Conservation (phyloP, 805 yeast species). For the Kuraishia ogatae region DNA sequence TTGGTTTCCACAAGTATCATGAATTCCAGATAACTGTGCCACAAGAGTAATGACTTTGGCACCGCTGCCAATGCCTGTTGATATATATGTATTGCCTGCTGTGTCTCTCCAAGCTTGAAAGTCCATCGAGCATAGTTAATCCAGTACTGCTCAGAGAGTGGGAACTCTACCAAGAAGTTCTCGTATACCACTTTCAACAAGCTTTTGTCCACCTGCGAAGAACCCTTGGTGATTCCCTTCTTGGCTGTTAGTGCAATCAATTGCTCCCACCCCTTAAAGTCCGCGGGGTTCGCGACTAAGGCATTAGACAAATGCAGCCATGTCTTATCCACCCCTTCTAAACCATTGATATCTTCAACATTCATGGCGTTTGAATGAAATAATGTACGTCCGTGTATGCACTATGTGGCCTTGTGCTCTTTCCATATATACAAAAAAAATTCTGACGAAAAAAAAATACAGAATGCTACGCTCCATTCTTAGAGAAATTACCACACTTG, state of each 20-base stretch:
- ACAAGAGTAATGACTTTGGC: constrained; percentile 37
- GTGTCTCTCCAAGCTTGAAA: constrained; percentile 33
- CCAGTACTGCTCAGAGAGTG: constrained; percentile 49
- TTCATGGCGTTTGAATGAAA: background rate
- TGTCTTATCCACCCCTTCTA: constrained; percentile 12
- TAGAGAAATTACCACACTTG: background rate
- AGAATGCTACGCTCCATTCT: too few relatives aligned
- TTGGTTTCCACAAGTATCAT: constrained; percentile 19
- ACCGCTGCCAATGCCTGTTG: constrained; percentile 27
- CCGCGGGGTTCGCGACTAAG: constrained; percentile 23
- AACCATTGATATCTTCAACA: constrained; percentile 2
- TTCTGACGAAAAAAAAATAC: too few relatives aligned
- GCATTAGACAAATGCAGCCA: constrained; percentile 25
- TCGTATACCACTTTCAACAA: constrained; percentile 30
- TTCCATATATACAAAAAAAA: too few relatives aligned
- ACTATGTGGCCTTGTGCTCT: too few relatives aligned
- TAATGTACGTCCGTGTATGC: too few relatives aligned
- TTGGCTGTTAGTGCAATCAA: constrained; percentile 25
- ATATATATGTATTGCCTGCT: constrained; percentile 26
- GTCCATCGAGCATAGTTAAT: constrained; percentile 41
- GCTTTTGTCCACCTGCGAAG: constrained; percentile 20
- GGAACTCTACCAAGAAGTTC: constrained; percentile 36
- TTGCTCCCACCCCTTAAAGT: constrained; percentile 27
- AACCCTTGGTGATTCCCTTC: constrained; percentile 26
- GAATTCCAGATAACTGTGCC: constrained; percentile 41